phyloP scores from a whole-genome alignment of 2,329 filamentous ascomycete genomes.

The Endocalyx cinctus region DNA sequence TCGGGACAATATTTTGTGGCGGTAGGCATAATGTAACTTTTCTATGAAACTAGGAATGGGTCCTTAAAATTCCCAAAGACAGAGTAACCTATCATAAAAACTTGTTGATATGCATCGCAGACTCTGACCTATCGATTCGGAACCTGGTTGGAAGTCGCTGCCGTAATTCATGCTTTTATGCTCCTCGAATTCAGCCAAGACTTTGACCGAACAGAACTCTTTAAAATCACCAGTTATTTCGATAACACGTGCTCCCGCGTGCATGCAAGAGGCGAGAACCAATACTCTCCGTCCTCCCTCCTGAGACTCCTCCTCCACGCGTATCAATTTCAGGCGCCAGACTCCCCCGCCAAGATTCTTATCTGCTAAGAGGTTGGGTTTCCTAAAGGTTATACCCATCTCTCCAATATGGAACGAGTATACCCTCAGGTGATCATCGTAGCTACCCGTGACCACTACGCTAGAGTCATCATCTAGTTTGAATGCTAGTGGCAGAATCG shows the following conservation, averaged over 20 bases:
- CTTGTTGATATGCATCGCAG: conserved; percentile 62
- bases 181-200: conserved; percentile 71
- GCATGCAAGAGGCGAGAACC: conserved; percentile 90
- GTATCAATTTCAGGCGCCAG: conserved; percentile 72
- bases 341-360: conserved; percentile 73
- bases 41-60: too few relatives aligned
- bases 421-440: conserved; percentile 79
- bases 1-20: too few relatives aligned
- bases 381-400: conserved; percentile 35
- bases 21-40: too few relatives aligned
- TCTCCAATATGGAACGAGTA: conserved; percentile 44
- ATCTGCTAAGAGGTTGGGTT: conserved; percentile 54
- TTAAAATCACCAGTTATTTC: conserved; percentile 33
- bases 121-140: conserved; percentile 21
- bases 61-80: conserved; percentile 54
- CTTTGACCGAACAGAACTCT: conserved; percentile 53
- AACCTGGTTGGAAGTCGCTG: conserved; percentile 58
- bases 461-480: conserved; percentile 38
- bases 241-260: conserved; percentile 72
- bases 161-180: conserved; percentile 96
- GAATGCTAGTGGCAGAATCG: conserved; percentile 67
- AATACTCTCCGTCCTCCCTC: conserved; percentile 22
- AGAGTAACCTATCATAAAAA: conserved; percentile 70
- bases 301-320: conserved; percentile 17
- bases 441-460: conserved; percentile 79